phyloP scores from a whole-genome alignment of 1,139 yeast species.

The Taiozyma sp. region DNA sequence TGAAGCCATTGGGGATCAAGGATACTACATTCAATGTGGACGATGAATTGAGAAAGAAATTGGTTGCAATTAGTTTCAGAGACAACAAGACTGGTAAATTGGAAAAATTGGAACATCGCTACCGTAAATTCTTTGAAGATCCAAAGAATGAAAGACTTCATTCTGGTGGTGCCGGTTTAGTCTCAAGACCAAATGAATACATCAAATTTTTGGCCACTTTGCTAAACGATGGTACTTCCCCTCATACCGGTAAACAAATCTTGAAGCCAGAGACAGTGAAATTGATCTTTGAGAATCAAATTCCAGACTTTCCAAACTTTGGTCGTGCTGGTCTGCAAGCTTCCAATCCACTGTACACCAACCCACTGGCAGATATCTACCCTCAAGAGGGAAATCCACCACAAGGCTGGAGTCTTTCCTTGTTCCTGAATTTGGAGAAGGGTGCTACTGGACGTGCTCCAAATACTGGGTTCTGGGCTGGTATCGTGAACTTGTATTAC shows the following conservation, averaged over 20 bases:
- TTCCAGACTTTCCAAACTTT: constrained; percentile 17
- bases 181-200: constrained; percentile 30
- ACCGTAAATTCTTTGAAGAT: constrained; percentile 9
- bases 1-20: constrained; percentile 36
- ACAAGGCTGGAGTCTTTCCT: constrained; percentile 23
- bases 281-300: constrained; percentile 16
- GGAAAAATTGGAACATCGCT: constrained; percentile 7
- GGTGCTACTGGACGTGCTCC: constrained; percentile 29
- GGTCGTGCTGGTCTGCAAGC: constrained; percentile 6
- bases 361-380: constrained; percentile 13
- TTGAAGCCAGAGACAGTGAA: constrained; percentile 26
- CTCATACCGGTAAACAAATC: constrained; percentile 26
- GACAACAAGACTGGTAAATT: constrained; percentile 10
- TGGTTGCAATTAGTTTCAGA: constrained; percentile 15
- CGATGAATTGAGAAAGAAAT: constrained; percentile 10
- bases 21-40: constrained; percentile 16
- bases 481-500: constrained; percentile 31
- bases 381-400: constrained; percentile 16
- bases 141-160: constrained; percentile 18
- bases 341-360: constrained; percentile 9
- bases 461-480: constrained; percentile 31
- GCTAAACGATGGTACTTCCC: constrained; percentile 31
- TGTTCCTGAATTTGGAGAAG: constrained; percentile 14
- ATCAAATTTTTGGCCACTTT: constrained; percentile 30
- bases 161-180: constrained; percentile 35